A percentile compares a stretch with the other conserved stretches of the same genome.
phyloP scores from a whole-genome alignment of 495 filamentous ascomycete genomes.

The Aspergillus nidulans region DNA sequence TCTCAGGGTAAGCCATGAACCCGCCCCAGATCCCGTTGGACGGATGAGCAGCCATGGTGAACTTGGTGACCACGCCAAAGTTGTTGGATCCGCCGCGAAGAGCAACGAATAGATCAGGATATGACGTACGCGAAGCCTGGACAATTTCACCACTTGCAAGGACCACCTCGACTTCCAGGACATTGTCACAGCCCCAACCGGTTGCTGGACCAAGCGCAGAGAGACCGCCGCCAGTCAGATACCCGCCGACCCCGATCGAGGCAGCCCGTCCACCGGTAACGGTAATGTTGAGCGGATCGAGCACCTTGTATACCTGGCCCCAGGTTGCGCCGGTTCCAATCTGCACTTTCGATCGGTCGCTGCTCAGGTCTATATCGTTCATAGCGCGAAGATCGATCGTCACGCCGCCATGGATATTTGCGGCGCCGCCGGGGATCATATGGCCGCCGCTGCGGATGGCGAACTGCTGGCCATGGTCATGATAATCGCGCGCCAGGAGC shows the following conservation, averaged over 20 bases:
- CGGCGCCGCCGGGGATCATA: conserved; percentile 19
- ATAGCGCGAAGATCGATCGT: conserved; percentile 7
- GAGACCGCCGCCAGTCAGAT: conserved; percentile 34
- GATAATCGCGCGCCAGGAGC: too few relatives aligned
- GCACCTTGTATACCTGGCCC: conserved; percentile 44
- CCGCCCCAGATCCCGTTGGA: background rate
- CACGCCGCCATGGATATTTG: conserved; percentile 27
- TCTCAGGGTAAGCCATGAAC: background rate
- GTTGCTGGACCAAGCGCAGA: background rate
- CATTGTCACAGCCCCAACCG: conserved; percentile 51
- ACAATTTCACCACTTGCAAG: background rate
- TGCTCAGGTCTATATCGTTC: background rate
- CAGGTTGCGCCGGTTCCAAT: conserved; percentile 28
- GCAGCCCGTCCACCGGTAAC: conserved; percentile 53
- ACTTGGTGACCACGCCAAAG: background rate
- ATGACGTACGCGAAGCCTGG: background rate
- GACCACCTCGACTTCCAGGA: conserved; percentile 29
- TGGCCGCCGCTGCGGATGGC: conserved; percentile 46
- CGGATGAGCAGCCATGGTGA: background rate
- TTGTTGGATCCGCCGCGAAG: background rate
- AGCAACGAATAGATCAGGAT: background rate
- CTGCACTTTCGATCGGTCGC: conserved; percentile 11
- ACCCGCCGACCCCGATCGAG: conserved; percentile 55
- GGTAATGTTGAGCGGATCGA: conserved; percentile 45
- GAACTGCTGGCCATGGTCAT: conserved; percentile 18